These are phyloP conservation scores for Diaporthe longicolla DNA, from an alignment of 2,329 filamentous ascomycete genomes.

Conservation along the genomic window DNA sequence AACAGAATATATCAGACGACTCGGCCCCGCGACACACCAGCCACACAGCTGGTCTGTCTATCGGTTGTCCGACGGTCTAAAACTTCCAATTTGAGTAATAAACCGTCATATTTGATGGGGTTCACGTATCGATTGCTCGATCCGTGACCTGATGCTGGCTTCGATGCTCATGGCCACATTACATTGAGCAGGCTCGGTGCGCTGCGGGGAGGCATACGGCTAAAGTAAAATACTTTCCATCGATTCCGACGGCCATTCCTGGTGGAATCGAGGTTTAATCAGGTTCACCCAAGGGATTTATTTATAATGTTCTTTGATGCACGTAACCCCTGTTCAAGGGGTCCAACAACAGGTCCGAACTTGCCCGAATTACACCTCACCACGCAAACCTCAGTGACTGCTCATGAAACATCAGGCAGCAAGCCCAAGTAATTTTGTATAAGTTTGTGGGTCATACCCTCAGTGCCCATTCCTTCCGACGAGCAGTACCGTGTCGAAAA, in stretches of 20 bases:
- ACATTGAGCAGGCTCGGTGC: background rate
- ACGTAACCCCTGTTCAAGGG: background rate
- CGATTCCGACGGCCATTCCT: background rate
- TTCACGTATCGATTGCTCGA: constrained; percentile 5
- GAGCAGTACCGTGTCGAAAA: background rate
- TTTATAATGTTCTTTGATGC: background rate
- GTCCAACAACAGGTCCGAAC: background rate
- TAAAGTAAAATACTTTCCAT: background rate
- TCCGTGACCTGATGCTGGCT: background rate
- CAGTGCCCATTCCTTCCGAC: background rate
- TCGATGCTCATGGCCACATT: background rate
- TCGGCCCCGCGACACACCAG: constrained; percentile 22
- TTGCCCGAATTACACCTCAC: background rate
- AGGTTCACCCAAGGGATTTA: background rate
- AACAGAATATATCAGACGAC: constrained; percentile 21
- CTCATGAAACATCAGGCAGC: background rate
- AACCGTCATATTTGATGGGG: background rate
- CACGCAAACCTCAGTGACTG: background rate
- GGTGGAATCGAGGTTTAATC: background rate
- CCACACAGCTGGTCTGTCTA: constrained; percentile 6
- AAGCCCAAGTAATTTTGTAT: background rate
- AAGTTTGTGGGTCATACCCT: background rate
- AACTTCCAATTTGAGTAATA: constrained; percentile 2
- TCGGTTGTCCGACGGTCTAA: constrained; percentile 20
- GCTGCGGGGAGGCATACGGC: too few relatives aligned